phyloP scores from a whole-genome alignment of 345 rosid species.

The Carallia brachiata region DNA sequence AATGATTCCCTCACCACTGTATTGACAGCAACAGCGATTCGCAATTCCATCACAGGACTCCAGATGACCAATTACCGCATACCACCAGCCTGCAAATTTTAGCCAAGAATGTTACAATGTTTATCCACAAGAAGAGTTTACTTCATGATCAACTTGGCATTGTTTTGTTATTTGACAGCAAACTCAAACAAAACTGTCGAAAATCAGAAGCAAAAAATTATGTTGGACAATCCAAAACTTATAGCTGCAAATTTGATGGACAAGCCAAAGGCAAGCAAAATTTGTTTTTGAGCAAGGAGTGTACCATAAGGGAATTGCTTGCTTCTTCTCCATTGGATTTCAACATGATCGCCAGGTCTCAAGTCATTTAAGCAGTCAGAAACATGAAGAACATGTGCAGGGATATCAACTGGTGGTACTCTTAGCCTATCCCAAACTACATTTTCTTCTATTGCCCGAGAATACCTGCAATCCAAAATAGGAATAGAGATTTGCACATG shows the following conservation, averaged over 20 bases:
- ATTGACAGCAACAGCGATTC: slow-evolving; percentile 60
- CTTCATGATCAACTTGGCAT: background rate
- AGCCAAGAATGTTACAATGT: background rate
- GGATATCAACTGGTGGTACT: slow-evolving; percentile 62
- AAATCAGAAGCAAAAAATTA: background rate
- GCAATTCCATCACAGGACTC: slow-evolving; percentile 77
- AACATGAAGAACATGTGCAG: slow-evolving; percentile 63
- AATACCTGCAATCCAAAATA: slow-evolving; percentile 53
- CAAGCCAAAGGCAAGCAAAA: background rate
- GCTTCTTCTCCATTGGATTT: slow-evolving; percentile 97
- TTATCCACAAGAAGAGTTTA: background rate
- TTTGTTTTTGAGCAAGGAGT: slow-evolving; percentile 4
- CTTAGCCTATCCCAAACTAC: slow-evolving; percentile 84
- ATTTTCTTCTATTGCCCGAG: slow-evolving; percentile 57
- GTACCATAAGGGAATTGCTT: slow-evolving; percentile 71
- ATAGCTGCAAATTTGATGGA: no score
- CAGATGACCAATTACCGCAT: slow-evolving; percentile 80
- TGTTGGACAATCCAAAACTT: background rate
- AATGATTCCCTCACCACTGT: slow-evolving; percentile 41
- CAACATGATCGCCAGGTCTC: slow-evolving; percentile 80
- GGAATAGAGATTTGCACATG: background rate
- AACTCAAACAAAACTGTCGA: background rate
- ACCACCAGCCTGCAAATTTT: slow-evolving; percentile 87
- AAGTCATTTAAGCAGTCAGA: slow-evolving; percentile 68
- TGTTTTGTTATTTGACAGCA: background rate